Evolutionary conservation across 805 yeast genomes (phyloP), one percentile per base, ranked within the genome.

Genomic region (Ogataea allantospora): DNA sequence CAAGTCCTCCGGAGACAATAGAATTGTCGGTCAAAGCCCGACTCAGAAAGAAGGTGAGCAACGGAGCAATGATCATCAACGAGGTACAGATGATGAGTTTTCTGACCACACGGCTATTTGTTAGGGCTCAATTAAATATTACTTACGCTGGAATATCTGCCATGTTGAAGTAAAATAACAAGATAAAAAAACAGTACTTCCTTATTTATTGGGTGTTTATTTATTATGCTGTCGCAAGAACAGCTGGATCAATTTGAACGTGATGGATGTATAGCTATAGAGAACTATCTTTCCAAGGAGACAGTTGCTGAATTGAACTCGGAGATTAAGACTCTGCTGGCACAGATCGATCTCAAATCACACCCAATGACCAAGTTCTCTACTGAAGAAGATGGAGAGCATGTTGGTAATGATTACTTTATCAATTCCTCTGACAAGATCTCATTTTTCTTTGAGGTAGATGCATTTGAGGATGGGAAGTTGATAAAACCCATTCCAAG

Each of bases 311-410:
- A 46, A 1, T 56, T 83, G 24, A 54, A 78, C 28, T 35, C 44
- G 0, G 69, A 71, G 44, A 67, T 84, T 2, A 61, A 64, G 10
- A 37, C 56, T 13, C 60, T 84, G 18, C 64, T 81, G 30, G 46
- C 54, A 1, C 62, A 68, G 6, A 68, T 84, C 33, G 80, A 80
- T 46, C 48, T 79, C 6, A 48, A 62, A 2, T 61, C 60, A 6
- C 93, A 85, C 50, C 91, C 95, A 11, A 54, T 73, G 55, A 83
- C 89, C 8, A 75, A 71, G 54, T 84, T 84, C 67, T 76, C 78
- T 24, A 84, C 93, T 1, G 57, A 58, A 2, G 60, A 58, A 18
- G 68, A 65, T 3, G 66, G 67, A 14, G 71, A 72, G 27, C 89
- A 83, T 54, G 70, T 84, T 29, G 89, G 91, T 2, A 89, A 85